Evolutionary conservation across 1,284 basidiomycete genomes (phyloP).

Genomic region (Moesziomyces parantarcticus): DNA sequence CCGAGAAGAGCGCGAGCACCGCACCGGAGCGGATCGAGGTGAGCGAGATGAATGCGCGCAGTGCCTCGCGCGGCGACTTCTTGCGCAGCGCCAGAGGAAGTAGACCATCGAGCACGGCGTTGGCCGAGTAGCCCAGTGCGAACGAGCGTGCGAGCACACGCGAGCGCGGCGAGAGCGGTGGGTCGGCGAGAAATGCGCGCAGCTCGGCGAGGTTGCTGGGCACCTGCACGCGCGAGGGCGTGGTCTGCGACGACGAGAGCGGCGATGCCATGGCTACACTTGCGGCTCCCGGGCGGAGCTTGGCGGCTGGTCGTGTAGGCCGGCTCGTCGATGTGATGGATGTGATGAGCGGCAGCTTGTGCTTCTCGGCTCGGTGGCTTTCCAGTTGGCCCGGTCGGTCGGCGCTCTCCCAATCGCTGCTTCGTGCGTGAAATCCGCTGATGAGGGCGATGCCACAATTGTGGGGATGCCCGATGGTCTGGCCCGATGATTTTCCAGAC

Average conservation of each 20-base stretch:
- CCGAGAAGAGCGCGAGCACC: conserved; percentile 46
- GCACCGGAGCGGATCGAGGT: conserved; percentile 36
- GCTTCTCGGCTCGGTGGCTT: not conserved
- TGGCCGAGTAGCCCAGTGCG: conserved; percentile 41
- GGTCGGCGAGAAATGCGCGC: conserved; percentile 14
- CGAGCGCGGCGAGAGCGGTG: conserved; percentile 33
- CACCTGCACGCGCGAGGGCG: conserved; percentile 19
- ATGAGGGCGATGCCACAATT: too few species aligned
- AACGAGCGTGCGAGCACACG: conserved; percentile 39
- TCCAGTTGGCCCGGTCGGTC: conserved; percentile 15
- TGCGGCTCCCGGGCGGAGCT: not conserved
- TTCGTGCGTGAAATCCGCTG: too few species aligned
- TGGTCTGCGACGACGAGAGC: conserved; percentile 36
- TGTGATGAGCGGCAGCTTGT: too few species aligned
- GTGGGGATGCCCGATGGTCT: too few species aligned
- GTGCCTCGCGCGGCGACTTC: conserved; percentile 33
- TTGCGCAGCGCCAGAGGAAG: conserved; percentile 44
- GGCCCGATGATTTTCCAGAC: too few species aligned
- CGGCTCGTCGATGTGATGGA: too few species aligned
- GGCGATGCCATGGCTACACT: conserved; percentile 27
- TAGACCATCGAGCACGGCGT: conserved; percentile 42
- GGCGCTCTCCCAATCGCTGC: conserved; percentile 2
- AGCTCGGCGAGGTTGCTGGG: conserved; percentile 16
- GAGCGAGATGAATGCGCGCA: conserved; percentile 32
- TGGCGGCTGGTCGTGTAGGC: not conserved